Percentiles rank a stretch among this genome's conserved stretches.
Conservation (phyloP, 2,329 filamentous ascomycete genomes). For the Blastomyces gilchristii region DNA sequence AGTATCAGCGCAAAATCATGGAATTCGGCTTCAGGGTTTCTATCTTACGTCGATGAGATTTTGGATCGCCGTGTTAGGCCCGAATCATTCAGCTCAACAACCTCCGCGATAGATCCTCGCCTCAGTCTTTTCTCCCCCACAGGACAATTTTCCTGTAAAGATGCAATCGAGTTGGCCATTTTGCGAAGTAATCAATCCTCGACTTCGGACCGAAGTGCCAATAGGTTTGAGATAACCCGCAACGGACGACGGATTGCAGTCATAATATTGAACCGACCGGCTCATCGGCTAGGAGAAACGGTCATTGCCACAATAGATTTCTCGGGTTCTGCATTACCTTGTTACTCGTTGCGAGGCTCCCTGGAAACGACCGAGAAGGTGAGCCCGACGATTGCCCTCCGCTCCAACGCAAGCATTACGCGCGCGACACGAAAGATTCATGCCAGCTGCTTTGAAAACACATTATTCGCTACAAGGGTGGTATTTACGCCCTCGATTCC, state of each 20-base stretch:
- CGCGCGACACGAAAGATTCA: conserved; percentile 77
- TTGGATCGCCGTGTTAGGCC: conserved; percentile 48
- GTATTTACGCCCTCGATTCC: conserved; percentile 80
- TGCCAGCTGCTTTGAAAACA: conserved; percentile 67
- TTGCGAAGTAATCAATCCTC: conserved; percentile 64
- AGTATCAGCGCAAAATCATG: conserved; percentile 36
- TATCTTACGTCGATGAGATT: conserved; percentile 67
- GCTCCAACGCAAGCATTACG: conserved; percentile 75
- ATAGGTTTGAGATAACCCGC: conserved; percentile 88
- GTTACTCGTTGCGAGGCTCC: conserved; percentile 73
- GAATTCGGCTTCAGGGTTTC: conserved; percentile 53
- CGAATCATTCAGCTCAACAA: conserved; percentile 48
- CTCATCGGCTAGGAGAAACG: conserved; percentile 80
- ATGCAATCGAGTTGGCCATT: conserved; percentile 84
- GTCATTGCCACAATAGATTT: conserved; percentile 82
- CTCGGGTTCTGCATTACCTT: conserved; percentile 62
- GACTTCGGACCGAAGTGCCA: conserved; percentile 66
- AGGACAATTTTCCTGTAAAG: conserved; percentile 49
- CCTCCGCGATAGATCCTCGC: conserved; percentile 60
- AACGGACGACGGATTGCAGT: conserved; percentile 87
- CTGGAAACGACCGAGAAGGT: conserved; percentile 83
- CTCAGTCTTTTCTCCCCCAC: conserved; percentile 39
- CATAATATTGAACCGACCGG: conserved; percentile 75
- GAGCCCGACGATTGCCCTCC: conserved; percentile 66
- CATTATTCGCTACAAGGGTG: conserved; percentile 67